Percentiles rank a stretch among this genome's conserved stretches.
Evolutionary conservation across 768 basidiomycete species (phyloP).

Genomic region (Amyloporia xantha): DNA sequence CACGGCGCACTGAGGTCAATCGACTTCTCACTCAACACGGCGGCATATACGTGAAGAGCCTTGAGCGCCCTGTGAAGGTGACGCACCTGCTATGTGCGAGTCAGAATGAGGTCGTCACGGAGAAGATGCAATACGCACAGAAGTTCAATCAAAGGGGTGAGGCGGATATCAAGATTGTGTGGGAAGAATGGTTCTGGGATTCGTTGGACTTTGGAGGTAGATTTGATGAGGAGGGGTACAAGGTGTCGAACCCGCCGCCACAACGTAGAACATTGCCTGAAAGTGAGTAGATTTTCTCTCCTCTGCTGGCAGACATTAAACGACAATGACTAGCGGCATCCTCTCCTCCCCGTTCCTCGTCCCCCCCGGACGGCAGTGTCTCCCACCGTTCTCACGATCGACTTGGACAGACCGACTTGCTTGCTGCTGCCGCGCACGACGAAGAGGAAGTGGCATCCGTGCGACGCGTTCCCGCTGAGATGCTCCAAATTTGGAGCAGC

Average conservation of each 20-base stretch:
- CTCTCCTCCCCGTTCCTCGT: conserved; percentile 16
- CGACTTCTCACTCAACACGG: conserved; percentile 50
- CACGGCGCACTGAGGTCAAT: conserved; percentile 56
- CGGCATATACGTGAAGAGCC: conserved; percentile 65
- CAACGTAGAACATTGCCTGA: conserved; percentile 36
- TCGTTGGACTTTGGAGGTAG: conserved; percentile 61
- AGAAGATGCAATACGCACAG: conserved; percentile 75
- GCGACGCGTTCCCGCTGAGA: conserved; percentile 53
- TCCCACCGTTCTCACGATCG: too few relatives aligned
- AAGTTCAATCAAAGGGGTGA: conserved; percentile 67
- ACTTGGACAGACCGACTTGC: conserved; percentile 6
- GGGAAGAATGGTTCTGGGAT: conserved; percentile 99
- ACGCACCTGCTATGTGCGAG: conserved; percentile 81
- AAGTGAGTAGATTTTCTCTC: conserved; percentile 8
- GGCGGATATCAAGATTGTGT: conserved; percentile 71
- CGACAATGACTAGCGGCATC: too few relatives aligned
- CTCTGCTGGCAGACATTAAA: neutral
- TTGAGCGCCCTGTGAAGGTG: conserved; percentile 72
- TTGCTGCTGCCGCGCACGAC: conserved; percentile 22
- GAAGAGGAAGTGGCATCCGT: conserved; percentile 55
- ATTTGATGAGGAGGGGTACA: conserved; percentile 58
- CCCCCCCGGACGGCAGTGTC: conserved; percentile 14
- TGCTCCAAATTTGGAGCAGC: conserved; percentile 63
- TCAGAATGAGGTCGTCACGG: conserved; percentile 38
- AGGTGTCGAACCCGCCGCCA: conserved; percentile 53